Evolutionary conservation across 2,329 filamentous ascomycete species (phyloP).

Genomic region (Leptographium radiaticola): DNA sequence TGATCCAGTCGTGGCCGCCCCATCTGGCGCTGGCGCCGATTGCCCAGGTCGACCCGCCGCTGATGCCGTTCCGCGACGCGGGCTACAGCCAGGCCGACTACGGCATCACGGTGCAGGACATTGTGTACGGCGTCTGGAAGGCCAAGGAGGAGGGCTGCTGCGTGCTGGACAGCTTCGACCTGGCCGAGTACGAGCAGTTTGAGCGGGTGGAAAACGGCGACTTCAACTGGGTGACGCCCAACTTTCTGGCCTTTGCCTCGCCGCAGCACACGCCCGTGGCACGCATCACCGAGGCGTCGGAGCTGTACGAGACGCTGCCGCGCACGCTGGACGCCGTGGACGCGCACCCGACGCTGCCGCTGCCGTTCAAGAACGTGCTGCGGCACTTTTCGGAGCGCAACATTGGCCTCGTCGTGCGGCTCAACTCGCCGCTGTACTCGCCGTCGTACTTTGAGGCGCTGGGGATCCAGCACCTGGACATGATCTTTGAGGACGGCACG

Average conservation of each 20-base stretch:
- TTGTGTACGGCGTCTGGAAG: slow-evolving; percentile 97
- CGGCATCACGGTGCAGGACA: slow-evolving; percentile 86
- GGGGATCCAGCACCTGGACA: slow-evolving; percentile 91
- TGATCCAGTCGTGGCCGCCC: slow-evolving; percentile 95
- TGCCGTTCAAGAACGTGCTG: slow-evolving; percentile 92
- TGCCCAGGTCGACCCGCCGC: slow-evolving; percentile 86
- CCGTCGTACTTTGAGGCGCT: slow-evolving; percentile 94
- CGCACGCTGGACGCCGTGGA: slow-evolving; percentile 62
- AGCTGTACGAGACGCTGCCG: slow-evolving; percentile 62
- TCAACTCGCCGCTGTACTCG: slow-evolving; percentile 93
- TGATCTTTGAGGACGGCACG: slow-evolving; percentile 99
- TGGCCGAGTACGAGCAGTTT: slow-evolving; percentile 93
- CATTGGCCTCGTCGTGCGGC: slow-evolving; percentile 82
- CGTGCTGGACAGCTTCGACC: slow-evolving; percentile 82
- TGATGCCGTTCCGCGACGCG: slow-evolving; percentile 98
- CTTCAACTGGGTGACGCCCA: slow-evolving; percentile 97
- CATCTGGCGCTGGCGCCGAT: slow-evolving; percentile 92
- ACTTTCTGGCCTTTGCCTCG: slow-evolving; percentile 93
- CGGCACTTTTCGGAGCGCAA: slow-evolving; percentile 78
- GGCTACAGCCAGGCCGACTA: slow-evolving; percentile 98
- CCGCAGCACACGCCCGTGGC: slow-evolving; percentile 71
- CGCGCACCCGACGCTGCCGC: slow-evolving; percentile 55
- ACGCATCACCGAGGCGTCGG: slow-evolving; percentile 58
- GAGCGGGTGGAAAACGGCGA: slow-evolving; percentile 96
- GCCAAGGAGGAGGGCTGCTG: slow-evolving; percentile 93